Evolutionary conservation across 2,329 filamentous ascomycete genomes (phyloP), one percentile per base, ranked within the genome.

Genomic region (Neonectria neomacrospora): DNA sequence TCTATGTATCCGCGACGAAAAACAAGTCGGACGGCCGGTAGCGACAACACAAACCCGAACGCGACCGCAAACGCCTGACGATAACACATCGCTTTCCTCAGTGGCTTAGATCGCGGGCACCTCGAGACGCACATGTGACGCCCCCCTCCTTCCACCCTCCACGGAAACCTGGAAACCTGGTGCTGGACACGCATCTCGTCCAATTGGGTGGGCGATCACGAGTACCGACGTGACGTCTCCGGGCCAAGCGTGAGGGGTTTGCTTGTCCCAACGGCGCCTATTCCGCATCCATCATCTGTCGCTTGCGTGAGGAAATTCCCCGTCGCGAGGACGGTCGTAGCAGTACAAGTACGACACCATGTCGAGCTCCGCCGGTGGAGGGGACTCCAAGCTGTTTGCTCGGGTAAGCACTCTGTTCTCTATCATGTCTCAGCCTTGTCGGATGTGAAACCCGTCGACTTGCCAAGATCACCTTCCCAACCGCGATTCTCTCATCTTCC

Each of bases 361-460:
- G 86, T 84, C 86, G 74, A 81, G 77, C 75, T 79, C 83, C 65
- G 81, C 75, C 66, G 73, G 89, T 80, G 93, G 92, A 82, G 94
- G 96, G 81, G 96, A 98, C 89, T 97, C 96, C 83, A 98, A 97
- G 88, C 90, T 99, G 83, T 99, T 99, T 85, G 95, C 96, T 80
- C 90, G 96, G 85, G 96, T 99, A 88, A 85, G 86, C 80, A 63
- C 69, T 55, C 50, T 60, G 64, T 64, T 57, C 50, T 57, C 58
- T 64, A 54, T 59, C 55, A 30, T 65, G 51, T 67, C 68, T 65
- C 62, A 68, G 55, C 58, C 59, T 64, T 32, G 58, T 61, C 61
- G 51, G 67, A 68, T 58, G 57, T 64, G 54, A 59, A 44, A 42
- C 61, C 34, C 23, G 28, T 54, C 56, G 34, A 54, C 64, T 53